Conservation (phyloP, 2,329 filamentous ascomycete species). For the Diaporthe vaccinii region DNA sequence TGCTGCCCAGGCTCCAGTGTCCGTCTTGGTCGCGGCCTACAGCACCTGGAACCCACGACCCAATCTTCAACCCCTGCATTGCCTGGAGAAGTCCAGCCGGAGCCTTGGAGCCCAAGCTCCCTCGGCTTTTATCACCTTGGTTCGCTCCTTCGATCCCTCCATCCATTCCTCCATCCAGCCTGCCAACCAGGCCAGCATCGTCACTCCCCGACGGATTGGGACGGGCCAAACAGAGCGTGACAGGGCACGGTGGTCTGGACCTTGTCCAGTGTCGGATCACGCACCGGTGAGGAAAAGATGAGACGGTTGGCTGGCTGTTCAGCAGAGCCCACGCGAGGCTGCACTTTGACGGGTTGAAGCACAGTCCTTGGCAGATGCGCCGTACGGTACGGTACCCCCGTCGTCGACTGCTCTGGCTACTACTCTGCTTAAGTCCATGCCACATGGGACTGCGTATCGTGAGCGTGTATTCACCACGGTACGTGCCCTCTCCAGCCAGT, state of each 20-base stretch:
- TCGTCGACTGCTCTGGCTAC: not conserved
- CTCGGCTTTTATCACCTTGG: constrained; percentile 26
- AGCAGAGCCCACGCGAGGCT: constrained; percentile 17
- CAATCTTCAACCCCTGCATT: constrained; percentile 20
- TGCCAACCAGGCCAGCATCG: not conserved
- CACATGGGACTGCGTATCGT: not conserved
- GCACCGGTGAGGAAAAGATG: constrained; percentile 31
- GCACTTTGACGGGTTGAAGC: constrained; percentile 15
- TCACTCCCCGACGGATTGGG: constrained; percentile 15
- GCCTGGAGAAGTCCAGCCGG: not conserved
- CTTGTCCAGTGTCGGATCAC: constrained; percentile 23
- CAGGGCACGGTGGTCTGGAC: constrained; percentile 20
- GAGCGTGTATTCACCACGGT: not conserved
- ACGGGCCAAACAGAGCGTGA: constrained; percentile 24
- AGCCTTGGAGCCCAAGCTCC: constrained; percentile 10
- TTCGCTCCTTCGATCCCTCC: not conserved
- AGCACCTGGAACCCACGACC: constrained; percentile 16
- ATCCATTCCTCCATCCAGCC: constrained; percentile 1
- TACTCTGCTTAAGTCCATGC: not conserved
- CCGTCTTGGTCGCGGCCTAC: constrained; percentile 22
- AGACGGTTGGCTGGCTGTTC: constrained; percentile 24
- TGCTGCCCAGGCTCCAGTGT: constrained; percentile 17
- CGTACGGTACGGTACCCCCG: not conserved
- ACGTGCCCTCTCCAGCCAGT: not conserved
- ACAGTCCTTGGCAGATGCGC: constrained; percentile 24